Percentiles rank a stretch among this genome's conserved stretches.
Evolutionary conservation across 768 basidiomycete genomes (phyloP).

Genomic region (Roridomyces roridus): DNA sequence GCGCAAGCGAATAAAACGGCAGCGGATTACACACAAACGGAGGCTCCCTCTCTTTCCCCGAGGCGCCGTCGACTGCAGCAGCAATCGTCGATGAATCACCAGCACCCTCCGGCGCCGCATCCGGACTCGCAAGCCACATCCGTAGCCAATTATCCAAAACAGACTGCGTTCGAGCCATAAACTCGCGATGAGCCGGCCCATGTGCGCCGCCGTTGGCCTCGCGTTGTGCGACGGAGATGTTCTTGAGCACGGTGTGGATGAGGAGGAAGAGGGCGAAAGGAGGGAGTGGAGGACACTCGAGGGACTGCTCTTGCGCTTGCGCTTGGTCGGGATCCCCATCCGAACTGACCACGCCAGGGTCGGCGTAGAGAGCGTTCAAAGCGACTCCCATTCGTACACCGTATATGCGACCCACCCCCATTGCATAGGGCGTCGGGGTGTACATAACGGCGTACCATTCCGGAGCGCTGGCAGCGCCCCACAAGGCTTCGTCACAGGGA

Average conservation of each 20-base stretch:
- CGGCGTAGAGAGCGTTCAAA: constrained; percentile 34
- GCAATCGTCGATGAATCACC: constrained; percentile 24
- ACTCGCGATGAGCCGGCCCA: not conserved
- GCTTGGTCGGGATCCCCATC: no score
- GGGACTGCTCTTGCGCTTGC: no score
- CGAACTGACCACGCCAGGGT: no score
- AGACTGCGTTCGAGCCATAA: constrained; percentile 46
- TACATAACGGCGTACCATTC: constrained; percentile 55
- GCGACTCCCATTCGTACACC: constrained; percentile 47
- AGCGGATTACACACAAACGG: constrained; percentile 53
- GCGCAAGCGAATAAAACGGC: constrained; percentile 69
- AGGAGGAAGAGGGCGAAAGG: constrained; percentile 52
- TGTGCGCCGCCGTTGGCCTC: not conserved
- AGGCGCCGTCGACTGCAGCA: constrained; percentile 27
- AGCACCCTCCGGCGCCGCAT: constrained; percentile 23
- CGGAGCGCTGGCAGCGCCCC: constrained; percentile 49
- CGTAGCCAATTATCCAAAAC: constrained; percentile 66
- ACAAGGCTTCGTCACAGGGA: constrained; percentile 62
- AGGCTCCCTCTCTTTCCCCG: constrained; percentile 28
- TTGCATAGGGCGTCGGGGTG: constrained; percentile 47
- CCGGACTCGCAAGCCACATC: constrained; percentile 54
- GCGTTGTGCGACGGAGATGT: constrained; percentile 37
- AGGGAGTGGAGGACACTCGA: constrained; percentile 32
- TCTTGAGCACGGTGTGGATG: constrained; percentile 52
- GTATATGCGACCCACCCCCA: constrained; percentile 38